Conservation (phyloP, 257 asterid genomes). For the Plantago major region DNA sequence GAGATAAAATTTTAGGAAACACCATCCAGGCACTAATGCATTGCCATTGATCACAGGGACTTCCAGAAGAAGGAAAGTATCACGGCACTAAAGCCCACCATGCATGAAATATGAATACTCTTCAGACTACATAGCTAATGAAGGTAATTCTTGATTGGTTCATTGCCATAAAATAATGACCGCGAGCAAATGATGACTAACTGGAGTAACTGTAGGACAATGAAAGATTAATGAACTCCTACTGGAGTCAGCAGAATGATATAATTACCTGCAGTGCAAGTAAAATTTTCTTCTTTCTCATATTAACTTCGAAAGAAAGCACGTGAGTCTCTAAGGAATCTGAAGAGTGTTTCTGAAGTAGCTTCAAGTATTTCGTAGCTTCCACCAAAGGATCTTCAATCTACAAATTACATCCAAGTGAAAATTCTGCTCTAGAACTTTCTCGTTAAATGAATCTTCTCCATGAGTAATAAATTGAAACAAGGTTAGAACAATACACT, state of each 20-base stretch:
- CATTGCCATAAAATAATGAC: slow-evolving; percentile 6
- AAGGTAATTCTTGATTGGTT: background rate
- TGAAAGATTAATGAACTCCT: background rate
- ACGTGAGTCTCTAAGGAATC: slow-evolving; percentile 78
- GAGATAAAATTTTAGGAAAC: slow-evolving; percentile 6
- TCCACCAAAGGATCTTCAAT: slow-evolving; percentile 88
- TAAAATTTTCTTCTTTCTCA: slow-evolving; percentile 75
- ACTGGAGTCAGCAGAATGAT: slow-evolving; percentile 8
- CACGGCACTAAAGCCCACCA: no score
- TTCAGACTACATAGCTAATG: background rate
- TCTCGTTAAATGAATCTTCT: slow-evolving; percentile 1
- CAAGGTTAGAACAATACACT: background rate
- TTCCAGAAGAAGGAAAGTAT: no score
- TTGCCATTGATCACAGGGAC: background rate
- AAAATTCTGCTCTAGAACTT: slow-evolving; percentile 9
- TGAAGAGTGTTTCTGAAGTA: slow-evolving; percentile 87
- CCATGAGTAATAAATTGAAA: background rate
- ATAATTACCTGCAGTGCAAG: slow-evolving; percentile 77
- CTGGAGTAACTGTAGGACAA: slow-evolving; percentile 10
- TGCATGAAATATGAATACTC: slow-evolving; percentile 7
- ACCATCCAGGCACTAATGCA: slow-evolving; percentile 4
- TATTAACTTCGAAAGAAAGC: slow-evolving; percentile 85
- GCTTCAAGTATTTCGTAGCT: slow-evolving; percentile 93
- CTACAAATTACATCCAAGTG: slow-evolving; percentile 35
- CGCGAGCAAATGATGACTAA: slow-evolving; percentile 7